A percentile compares a stretch with the other conserved stretches of the same genome.
Evolutionary conservation across 331 rosid genomes (phyloP).

Genomic region (Malus hybrid): DNA sequence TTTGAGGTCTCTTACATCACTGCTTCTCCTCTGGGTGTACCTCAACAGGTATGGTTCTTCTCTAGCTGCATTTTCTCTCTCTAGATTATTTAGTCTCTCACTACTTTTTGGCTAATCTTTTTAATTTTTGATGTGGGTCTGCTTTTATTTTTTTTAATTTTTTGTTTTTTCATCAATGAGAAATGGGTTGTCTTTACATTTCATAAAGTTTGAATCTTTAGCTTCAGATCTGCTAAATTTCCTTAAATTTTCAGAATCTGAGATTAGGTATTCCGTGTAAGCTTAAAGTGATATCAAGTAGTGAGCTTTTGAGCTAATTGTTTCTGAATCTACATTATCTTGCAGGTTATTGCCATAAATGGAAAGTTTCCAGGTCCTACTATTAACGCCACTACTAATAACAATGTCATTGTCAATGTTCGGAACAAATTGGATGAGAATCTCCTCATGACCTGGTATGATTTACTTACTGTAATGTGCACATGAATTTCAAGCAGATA

Average conservation of each 20-base stretch:
- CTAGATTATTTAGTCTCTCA: neutral
- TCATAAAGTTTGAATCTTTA: constrained; percentile 31
- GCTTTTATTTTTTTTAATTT: neutral
- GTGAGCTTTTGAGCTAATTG: neutral
- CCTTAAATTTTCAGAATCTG: constrained; percentile 1
- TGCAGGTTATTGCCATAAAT: constrained; percentile 89
- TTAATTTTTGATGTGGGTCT: constrained; percentile 11
- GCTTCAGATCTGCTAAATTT: constrained; percentile 50
- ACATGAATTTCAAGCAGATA: constrained; percentile 3
- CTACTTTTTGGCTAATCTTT: neutral
- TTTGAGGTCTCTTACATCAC: constrained; percentile 88
- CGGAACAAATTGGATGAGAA: constrained; percentile 86
- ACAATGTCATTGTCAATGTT: constrained; percentile 78
- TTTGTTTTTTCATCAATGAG: neutral
- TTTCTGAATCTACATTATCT: constrained; percentile 10
- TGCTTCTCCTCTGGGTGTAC: constrained; percentile 92
- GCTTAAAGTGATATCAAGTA: constrained; percentile 11
- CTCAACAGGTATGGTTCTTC: constrained; percentile 61
- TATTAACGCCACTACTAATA: constrained; percentile 80
- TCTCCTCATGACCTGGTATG: constrained; percentile 80
- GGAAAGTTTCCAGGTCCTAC: constrained; percentile 81
- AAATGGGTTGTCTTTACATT: constrained; percentile 22
- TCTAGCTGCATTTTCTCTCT: neutral
- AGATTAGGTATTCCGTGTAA: constrained; percentile 2
- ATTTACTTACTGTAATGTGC: constrained; percentile 8